phyloP scores from a whole-genome alignment of 257 asterid genomes.

The Paulownia fortunei region DNA sequence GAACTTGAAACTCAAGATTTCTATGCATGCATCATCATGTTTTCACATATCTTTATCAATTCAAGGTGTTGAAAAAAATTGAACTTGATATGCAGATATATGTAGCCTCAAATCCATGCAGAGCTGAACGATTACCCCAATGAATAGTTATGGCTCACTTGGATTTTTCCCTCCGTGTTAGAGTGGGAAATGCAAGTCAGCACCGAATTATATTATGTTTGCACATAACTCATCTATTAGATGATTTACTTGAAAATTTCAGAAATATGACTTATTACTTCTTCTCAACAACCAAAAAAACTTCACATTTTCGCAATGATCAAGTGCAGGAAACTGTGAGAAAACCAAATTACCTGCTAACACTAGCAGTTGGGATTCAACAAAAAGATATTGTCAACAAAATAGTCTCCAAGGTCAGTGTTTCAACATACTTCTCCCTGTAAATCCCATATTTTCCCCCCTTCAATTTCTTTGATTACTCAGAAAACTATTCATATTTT shows the following conservation, averaged over 20 bases:
- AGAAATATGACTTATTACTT: neutral
- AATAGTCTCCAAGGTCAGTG: slow-evolving; percentile 63
- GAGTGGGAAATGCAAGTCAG: slow-evolving; percentile 31
- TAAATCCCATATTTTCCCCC: too few species aligned
- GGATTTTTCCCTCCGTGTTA: slow-evolving; percentile 30
- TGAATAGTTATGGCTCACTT: slow-evolving; percentile 23
- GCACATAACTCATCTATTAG: neutral
- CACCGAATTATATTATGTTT: neutral
- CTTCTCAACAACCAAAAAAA: neutral
- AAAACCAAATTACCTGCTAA: slow-evolving; percentile 63
- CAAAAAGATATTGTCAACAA: slow-evolving; percentile 65
- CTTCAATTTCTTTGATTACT: neutral
- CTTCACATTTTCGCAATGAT: slow-evolving; percentile 1
- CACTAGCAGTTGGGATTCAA: slow-evolving; percentile 72
- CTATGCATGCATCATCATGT: neutral
- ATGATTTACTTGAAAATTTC: neutral
- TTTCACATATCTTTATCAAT: neutral
- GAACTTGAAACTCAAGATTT: neutral
- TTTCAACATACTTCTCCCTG: neutral
- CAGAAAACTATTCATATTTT: neutral
- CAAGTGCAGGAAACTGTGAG: slow-evolving; percentile 39
- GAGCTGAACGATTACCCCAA: slow-evolving; percentile 46
- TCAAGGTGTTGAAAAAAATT: slow-evolving; percentile 24
- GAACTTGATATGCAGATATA: slow-evolving; percentile 40
- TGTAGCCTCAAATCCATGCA: slow-evolving; percentile 54